phyloP scores from a whole-genome alignment of 106 monocot genomes.

The Platanthera zijinensis region DNA sequence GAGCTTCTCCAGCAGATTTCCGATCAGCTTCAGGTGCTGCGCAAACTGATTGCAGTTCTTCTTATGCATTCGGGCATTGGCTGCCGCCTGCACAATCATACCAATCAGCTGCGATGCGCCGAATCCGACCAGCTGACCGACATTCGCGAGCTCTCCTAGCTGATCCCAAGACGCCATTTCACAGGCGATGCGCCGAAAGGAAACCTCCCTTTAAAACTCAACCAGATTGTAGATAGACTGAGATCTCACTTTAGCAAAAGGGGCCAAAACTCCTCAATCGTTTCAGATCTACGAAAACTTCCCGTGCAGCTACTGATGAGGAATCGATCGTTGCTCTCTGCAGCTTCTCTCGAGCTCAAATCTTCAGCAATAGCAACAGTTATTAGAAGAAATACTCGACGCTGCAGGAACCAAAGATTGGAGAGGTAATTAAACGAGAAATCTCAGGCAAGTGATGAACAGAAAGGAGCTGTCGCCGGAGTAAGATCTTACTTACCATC shows the following conservation, averaged over 20 bases:
- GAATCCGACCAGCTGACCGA: constrained; percentile 19
- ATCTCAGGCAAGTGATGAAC: neutral
- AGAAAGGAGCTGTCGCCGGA: neutral
- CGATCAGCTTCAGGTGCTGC: constrained; percentile 18
- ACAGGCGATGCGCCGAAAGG: too few species aligned
- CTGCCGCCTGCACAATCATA: constrained; percentile 15
- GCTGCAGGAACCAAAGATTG: neutral
- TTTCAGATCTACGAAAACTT: constrained; percentile 1
- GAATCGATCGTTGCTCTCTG: too few species aligned
- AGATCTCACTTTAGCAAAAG: neutral
- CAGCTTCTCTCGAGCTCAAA: neutral
- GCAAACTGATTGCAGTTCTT: constrained; percentile 21
- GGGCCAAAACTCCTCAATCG: neutral
- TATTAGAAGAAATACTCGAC: neutral
- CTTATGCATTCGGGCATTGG: constrained; percentile 15
- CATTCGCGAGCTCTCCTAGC: constrained; percentile 14
- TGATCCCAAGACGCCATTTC: constrained; percentile 24
- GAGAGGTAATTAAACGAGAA: neutral
- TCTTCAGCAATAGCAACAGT: neutral
- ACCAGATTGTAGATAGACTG: neutral
- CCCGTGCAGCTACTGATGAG: neutral
- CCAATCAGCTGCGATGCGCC: constrained; percentile 14
- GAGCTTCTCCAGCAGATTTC: constrained; percentile 49
- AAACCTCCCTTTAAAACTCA: neutral
- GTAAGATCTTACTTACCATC: neutral